phyloP scores from a whole-genome alignment of 495 filamentous ascomycete species.

The Penicillium fimorum region DNA sequence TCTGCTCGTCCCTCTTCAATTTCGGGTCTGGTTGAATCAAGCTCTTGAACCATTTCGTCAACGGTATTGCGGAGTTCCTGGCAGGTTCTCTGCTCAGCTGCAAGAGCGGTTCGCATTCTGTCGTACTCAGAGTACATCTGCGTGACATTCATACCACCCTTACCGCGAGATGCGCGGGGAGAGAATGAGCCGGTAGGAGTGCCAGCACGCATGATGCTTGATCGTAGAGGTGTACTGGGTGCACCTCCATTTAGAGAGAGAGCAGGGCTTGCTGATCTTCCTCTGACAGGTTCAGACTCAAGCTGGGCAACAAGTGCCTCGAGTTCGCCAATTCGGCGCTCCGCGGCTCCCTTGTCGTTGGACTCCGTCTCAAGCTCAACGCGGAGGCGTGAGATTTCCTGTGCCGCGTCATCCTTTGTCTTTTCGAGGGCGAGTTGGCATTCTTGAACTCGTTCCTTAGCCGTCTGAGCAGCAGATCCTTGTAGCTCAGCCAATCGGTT shows the following conservation, averaged over 20 bases:
- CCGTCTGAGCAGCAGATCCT: constrained; percentile 75
- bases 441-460: constrained; percentile 77
- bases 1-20: constrained; percentile 59
- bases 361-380: constrained; percentile 82
- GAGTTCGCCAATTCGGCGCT: constrained; percentile 69
- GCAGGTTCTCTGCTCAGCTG: constrained; percentile 65
- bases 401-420: constrained; percentile 74
- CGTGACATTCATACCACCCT: constrained; percentile 60
- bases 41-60: constrained; percentile 71
- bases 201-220: constrained; percentile 20
- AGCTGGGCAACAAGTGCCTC: constrained; percentile 70
- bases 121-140: constrained; percentile 68
- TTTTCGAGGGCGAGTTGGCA: constrained; percentile 74
- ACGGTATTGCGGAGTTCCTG: constrained; percentile 69
- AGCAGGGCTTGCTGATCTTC: constrained; percentile 51
- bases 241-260: constrained; percentile 51
- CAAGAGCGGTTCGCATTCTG: constrained; percentile 56
- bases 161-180: constrained; percentile 55
- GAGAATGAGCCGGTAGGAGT: constrained; percentile 56
- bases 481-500: constrained; percentile 82
- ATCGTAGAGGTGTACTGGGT: constrained; percentile 47
- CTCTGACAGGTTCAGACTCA: constrained; percentile 47
- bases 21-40: constrained; percentile 60
- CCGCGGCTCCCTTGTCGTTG: constrained; percentile 64
- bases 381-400: constrained; percentile 73